Base-by-base conservation (phyloP, 768 basidiomycete species). In the Gloeostereum incarnatum region DNA sequence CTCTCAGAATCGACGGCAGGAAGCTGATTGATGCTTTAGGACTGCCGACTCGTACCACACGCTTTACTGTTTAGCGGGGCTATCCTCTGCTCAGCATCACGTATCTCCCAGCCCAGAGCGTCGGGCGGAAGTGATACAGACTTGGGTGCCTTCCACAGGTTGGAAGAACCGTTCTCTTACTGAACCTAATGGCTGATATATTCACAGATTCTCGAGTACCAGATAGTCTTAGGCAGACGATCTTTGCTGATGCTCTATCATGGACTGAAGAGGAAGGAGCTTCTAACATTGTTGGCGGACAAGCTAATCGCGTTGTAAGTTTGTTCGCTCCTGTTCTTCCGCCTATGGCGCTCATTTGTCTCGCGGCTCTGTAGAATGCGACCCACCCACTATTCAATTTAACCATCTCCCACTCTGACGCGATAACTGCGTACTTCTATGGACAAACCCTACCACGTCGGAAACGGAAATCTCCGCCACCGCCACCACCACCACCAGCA, bases 21-120 rank as follows among this genome's bases (percentile, higher is more conserved):
- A n/a, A n/a, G n/a, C 48, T 27, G 1, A n/a, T 5, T 3, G 14
- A 32, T 22, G 2, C 31, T 30, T 2, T 46, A 93, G 91, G 59
- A 59, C 60, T n/a, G 64, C 92, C n/a, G 96, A 99, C 54, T 72
- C 88, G 26, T 99, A 99, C 54, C 96, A 99, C 52, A 96, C 94
- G 0, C 61, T 88, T 24, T 98, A 94, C 58, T 93, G 89, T 52
- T 73, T 98, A 2, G 74, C 91, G 4, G 96, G 96, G 9, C 69
- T 96, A 13, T 89, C 94, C 0, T 66, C 77, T 0, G 87, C 94
- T 0, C 96, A 98, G 52, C 91, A 97, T 46, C 73, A 66, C 29
- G 69, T 92, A 1, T 60, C 56, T 25, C 72, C 71, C 1, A 74
- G 78, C 0, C 46, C 57, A 0, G 37, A 55, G 2, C 53, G 64